Evolutionary conservation across 2,329 filamentous ascomycete genomes (phyloP), one percentile per base, ranked within the genome.

Genomic region (Apiospora pterosperma): DNA sequence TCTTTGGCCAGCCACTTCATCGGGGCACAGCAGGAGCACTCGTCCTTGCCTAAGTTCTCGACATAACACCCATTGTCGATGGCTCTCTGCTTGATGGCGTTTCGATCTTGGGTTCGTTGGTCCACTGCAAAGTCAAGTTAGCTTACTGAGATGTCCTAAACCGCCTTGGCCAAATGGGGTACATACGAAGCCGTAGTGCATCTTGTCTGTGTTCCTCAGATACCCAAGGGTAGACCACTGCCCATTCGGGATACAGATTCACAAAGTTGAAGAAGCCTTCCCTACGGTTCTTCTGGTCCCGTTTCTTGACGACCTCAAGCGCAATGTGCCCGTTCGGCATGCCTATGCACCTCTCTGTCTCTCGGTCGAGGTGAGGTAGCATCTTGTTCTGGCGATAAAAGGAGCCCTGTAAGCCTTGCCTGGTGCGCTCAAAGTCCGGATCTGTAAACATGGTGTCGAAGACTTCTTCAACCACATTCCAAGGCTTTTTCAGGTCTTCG

Each of bases 171-270:
- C 23, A 2, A 19, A 55, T 2, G 16, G 28, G 28, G 48, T 55
- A 55, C 48, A 10, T 55, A 55, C 48, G 48, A 34, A 55, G 48
- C 28, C 48, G 28, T 19, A 12, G 1, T 63, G 73, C 73, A 8
- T 79, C 77, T 41, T 76, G 73, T 55, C 80, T 80, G 61, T 79
- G 67, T 59, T 79, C 76, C 2, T 71, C 62, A 8, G 78, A 73
- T 16, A 84, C 79, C 82, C 82, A 84, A 5, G 71, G 62, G 68
- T 84, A 84, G 39, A 76, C 72, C 41, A 83, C 73, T 7, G 81
- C 81, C 28, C 80, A 76, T 64, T 84, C 81, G 2, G 82, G 82
- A 64, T 80, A 84, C n/a, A 82, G 75, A 63, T 73, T 71, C 7
- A 74, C 59, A 16, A 78, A 73, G n/a, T 69, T 68, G 64, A 69